Evolutionary conservation across 2,329 filamentous ascomycete species (phyloP), one percentile per base, ranked within the genome.

Genomic region (Fusarium concolor): DNA sequence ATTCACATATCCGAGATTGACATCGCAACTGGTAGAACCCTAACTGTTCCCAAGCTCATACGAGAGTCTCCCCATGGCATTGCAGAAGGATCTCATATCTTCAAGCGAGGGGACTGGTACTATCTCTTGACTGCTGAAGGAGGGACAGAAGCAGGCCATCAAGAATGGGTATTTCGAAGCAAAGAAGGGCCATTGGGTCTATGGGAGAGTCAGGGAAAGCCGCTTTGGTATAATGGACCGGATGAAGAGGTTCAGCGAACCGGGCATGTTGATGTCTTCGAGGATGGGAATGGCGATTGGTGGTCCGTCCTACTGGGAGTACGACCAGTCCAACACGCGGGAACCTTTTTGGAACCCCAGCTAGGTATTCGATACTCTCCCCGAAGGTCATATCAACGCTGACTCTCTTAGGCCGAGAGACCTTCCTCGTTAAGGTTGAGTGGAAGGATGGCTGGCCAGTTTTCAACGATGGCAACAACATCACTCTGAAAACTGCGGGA

Each of bases 121-220:
- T 74, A 74, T 10, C 67, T 74, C 5, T 61, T 74, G 10, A 74
- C 71, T 0, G 72, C 72, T 9, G 72, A 74, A 7, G 72, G 72
- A 14, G 72, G 72, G 3, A 74, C 72, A 26, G 72, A 74, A 26
- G 43, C 67, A 72, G 84, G 84, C 0, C 85, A 87, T 63, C 81
- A 82, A 52, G 83, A 85, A 60, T 86, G 84, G 80, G 83, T 86
- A 0, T 78, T 80, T 51, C 80, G 85, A 6, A 86, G 81, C 62
- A 76, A 74, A 11, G 67, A 65, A 1, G 77, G 80, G 0, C 81
- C 81, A 0, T 78, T 80, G 10, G 85, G 85, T 0, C 84, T 83
- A 1, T 87, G 85, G 84, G 82, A 84, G 56, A 78, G 78, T 5
- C 72, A 73, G 12, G 70, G 71, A 0, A 70, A 70, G 20, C 65